Percentiles rank a stretch among this genome's conserved stretches.
phyloP scores from a whole-genome alignment of 2,329 filamentous ascomycete genomes.

The Colletotrichum caudatum region DNA sequence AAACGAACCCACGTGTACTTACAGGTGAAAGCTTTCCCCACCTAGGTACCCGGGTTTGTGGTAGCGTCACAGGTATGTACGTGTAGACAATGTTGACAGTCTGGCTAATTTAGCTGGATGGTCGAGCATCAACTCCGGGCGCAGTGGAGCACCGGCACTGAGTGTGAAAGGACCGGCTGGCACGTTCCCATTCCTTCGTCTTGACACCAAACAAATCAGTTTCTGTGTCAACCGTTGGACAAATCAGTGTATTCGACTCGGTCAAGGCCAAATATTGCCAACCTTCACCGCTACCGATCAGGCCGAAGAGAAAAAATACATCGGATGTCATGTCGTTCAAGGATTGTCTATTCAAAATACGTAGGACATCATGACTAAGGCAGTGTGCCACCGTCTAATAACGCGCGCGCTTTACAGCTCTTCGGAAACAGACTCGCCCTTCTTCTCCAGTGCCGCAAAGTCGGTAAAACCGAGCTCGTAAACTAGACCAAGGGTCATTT shows the following conservation, averaged over 20 bases:
- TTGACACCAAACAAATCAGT: background rate
- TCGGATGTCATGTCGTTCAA: background rate
- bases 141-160: background rate
- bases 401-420: constrained; percentile 50
- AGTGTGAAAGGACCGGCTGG: background rate
- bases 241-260: background rate
- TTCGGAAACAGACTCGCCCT: constrained; percentile 47
- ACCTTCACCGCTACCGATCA: background rate
- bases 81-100: background rate
- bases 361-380: background rate
- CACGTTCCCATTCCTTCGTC: background rate
- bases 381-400: background rate
- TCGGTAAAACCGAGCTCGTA: constrained; percentile 86
- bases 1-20: background rate
- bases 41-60: background rate
- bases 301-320: too few relatives aligned
- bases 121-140: background rate
- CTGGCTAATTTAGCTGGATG: background rate
- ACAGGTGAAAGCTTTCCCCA: background rate
- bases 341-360: constrained; percentile 9
- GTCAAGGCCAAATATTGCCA: background rate
- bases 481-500: constrained; percentile 83
- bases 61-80: background rate
- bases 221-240: background rate
- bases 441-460: constrained; percentile 62